phyloP scores from a whole-genome alignment of 2,329 filamentous ascomycete species.

The Neopestalotiopsis rosae region DNA sequence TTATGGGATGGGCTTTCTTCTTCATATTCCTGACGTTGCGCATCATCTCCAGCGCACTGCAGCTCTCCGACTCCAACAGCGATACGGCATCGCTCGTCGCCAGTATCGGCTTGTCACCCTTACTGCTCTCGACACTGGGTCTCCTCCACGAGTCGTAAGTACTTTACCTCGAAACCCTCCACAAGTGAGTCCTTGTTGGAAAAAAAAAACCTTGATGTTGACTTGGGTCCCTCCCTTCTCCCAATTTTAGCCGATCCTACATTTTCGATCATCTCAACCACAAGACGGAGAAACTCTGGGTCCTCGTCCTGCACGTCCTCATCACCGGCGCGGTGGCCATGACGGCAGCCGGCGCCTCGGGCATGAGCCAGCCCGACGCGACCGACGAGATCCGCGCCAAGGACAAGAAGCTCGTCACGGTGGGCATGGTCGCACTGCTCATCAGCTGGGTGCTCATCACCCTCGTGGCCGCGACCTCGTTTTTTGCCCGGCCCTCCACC shows the following conservation, averaged over 20 bases:
- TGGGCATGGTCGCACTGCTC: constrained; percentile 30
- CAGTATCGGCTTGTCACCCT: constrained; percentile 44
- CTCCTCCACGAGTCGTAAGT: constrained; percentile 43
- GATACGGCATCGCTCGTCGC: constrained; percentile 39
- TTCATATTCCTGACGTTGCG: constrained; percentile 42
- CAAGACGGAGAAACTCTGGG: constrained; percentile 20
- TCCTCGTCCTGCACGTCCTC: constrained; percentile 30
- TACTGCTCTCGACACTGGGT: constrained; percentile 36
- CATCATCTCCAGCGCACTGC: constrained; percentile 39
- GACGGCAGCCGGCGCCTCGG: constrained; percentile 29
- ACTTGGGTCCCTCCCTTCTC: background rate
- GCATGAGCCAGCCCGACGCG: constrained; percentile 20
- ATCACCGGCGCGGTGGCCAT: constrained; percentile 31
- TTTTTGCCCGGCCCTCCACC: background rate
- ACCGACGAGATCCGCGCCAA: constrained; percentile 20
- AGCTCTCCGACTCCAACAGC: constrained; percentile 30
- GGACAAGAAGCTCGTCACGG: constrained; percentile 24
- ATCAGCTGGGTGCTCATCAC: constrained; percentile 26
- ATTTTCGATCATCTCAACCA: constrained; percentile 22
- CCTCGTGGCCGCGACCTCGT: constrained; percentile 21
- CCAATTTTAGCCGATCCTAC: constrained; percentile 23
- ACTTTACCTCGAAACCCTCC: background rate
- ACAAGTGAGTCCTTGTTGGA: background rate
- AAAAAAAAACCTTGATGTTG: background rate
- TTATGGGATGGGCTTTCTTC: constrained; percentile 46